Percentiles rank a stretch among this genome's conserved stretches.
Conservation (phyloP, 2,329 filamentous ascomycete species). For the Diaporthe ampelina region DNA sequence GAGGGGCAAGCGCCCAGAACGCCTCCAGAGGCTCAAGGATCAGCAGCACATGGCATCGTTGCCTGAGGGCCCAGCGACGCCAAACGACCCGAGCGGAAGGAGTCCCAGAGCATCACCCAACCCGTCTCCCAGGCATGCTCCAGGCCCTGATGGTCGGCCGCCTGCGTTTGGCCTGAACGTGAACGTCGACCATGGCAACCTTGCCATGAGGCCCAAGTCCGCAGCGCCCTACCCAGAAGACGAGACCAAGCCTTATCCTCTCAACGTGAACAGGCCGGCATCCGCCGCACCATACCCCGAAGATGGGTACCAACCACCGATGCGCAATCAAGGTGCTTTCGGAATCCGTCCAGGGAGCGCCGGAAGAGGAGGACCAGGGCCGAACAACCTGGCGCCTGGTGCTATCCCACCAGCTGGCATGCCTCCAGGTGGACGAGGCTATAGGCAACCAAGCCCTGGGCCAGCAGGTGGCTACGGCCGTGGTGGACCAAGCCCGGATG, state of each 20-base stretch:
- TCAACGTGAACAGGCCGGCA: constrained; percentile 59
- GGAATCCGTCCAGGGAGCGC: constrained; percentile 64
- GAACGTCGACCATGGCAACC: constrained; percentile 57
- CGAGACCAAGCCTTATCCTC: constrained; percentile 67
- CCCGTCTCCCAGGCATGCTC: constrained; percentile 58
- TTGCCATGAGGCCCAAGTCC: constrained; percentile 63
- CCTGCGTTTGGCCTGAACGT: constrained; percentile 63
- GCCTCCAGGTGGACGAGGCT: constrained; percentile 54
- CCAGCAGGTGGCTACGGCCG: constrained; percentile 44
- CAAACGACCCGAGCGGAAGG: constrained; percentile 42
- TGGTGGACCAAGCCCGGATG: constrained; percentile 29
- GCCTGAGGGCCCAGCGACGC: constrained; percentile 39
- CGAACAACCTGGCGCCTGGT: constrained; percentile 37
- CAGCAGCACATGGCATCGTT: constrained; percentile 44
- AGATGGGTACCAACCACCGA: constrained; percentile 48
- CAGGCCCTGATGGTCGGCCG: constrained; percentile 56
- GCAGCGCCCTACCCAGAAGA: constrained; percentile 80
- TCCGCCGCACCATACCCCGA: constrained; percentile 68
- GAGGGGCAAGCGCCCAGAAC: constrained; percentile 71
- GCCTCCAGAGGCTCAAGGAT: constrained; percentile 58
- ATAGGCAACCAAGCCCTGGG: constrained; percentile 58
- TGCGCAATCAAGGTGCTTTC: constrained; percentile 61
- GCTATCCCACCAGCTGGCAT: constrained; percentile 35
- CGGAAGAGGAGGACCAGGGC: constrained; percentile 43
- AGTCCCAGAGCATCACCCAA: constrained; percentile 53